Conservation (phyloP, 2,329 filamentous ascomycete genomes). For the Exophiala lecanii-corni region DNA sequence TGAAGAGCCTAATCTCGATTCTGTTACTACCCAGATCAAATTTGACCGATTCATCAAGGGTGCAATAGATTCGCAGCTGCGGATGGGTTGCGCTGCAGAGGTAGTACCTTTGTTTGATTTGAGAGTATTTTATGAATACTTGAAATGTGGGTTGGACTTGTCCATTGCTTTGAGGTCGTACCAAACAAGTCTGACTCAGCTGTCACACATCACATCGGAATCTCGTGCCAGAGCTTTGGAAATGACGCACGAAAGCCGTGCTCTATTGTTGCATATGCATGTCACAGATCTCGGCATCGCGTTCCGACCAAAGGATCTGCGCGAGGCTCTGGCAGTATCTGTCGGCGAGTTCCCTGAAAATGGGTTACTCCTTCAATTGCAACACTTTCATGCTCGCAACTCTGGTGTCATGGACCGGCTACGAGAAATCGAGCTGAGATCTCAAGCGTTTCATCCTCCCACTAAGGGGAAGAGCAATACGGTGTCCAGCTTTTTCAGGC, state of each 20-base stretch:
- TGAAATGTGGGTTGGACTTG: conserved; percentile 43
- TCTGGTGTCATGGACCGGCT: conserved; percentile 73
- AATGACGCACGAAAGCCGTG: conserved; percentile 12
- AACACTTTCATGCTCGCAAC: conserved; percentile 68
- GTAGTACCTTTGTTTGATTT: conserved; percentile 58
- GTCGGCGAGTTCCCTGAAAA: conserved; percentile 67
- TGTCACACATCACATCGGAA: neutral
- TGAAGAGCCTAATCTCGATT: conserved; percentile 8
- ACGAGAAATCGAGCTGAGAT: conserved; percentile 50
- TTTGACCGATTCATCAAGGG: conserved; percentile 49
- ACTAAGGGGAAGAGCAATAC: conserved; percentile 24
- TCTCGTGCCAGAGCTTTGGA: conserved; percentile 4
- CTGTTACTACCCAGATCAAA: conserved; percentile 25
- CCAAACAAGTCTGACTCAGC: conserved; percentile 1
- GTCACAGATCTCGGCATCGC: conserved; percentile 53
- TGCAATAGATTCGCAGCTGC: conserved; percentile 51
- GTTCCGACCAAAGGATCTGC: conserved; percentile 64
- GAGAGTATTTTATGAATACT: conserved; percentile 62
- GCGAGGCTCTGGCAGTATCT: conserved; percentile 57
- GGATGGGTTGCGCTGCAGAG: conserved; percentile 39
- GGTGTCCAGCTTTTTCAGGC: conserved; percentile 45
- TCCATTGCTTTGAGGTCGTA: conserved; percentile 37
- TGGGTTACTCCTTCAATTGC: conserved; percentile 67
- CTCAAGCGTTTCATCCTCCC: conserved; percentile 18
- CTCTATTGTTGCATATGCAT: conserved; percentile 60